Conservation (phyloP, 176 grass and related monocot species). For the Oryza punctata region DNA sequence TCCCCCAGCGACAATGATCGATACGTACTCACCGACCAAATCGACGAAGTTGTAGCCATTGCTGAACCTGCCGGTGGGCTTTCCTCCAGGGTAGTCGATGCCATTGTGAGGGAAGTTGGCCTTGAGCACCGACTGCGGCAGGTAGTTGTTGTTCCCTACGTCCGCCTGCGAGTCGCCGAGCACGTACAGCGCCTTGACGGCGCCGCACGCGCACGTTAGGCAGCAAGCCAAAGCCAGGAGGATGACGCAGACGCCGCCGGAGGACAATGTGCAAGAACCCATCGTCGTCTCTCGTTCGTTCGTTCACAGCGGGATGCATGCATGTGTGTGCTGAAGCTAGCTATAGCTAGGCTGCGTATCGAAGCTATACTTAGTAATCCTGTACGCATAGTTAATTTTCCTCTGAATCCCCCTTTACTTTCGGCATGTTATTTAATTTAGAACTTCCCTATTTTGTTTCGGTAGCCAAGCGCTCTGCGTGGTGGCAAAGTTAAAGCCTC, state of each 20-base stretch:
- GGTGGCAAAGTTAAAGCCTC: too few relatives aligned
- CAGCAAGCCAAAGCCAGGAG: background rate
- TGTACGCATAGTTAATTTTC: too few relatives aligned
- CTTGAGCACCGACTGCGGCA: constrained; percentile 41
- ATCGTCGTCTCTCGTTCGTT: background rate
- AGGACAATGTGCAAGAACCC: background rate
- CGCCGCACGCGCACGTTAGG: constrained; percentile 24
- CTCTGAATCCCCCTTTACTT: too few relatives aligned
- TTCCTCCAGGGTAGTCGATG: constrained; percentile 54
- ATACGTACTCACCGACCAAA: constrained; percentile 47
- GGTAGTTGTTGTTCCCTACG: constrained; percentile 69
- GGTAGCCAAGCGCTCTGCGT: too few relatives aligned
- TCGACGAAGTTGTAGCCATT: constrained; percentile 72
- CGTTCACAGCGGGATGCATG: background rate
- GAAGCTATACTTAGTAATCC: too few relatives aligned
- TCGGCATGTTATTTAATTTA: too few relatives aligned
- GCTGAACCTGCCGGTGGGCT: constrained; percentile 75
- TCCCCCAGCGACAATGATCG: too few relatives aligned
- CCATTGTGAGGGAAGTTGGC: constrained; percentile 73
- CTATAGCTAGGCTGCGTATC: too few relatives aligned
- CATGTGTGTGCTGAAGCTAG: too few relatives aligned
- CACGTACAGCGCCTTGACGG: constrained; percentile 41
- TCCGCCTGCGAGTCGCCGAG: constrained; percentile 78
- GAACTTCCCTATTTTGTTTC: too few relatives aligned
- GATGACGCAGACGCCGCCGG: too few relatives aligned